phyloP scores from a whole-genome alignment of 2,329 filamentous ascomycete species.

The Atkinsonella hypoxylon region DNA sequence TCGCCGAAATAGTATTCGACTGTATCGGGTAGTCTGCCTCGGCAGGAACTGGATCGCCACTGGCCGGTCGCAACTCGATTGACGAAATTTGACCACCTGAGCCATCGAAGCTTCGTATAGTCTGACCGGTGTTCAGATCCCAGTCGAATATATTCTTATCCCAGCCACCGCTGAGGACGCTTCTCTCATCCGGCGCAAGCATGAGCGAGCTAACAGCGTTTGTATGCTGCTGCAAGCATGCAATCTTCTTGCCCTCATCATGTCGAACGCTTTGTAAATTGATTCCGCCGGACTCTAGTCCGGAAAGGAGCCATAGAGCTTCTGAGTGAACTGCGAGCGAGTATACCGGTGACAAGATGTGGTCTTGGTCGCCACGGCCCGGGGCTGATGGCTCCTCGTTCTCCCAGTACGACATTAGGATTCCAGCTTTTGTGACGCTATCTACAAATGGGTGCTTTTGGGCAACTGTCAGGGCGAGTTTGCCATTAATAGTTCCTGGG shows the following conservation, averaged over 20 bases:
- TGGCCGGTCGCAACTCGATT: constrained; percentile 73
- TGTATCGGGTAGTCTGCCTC: constrained; percentile 48
- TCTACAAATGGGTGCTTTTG: constrained; percentile 96
- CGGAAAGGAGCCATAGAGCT: constrained; percentile 83
- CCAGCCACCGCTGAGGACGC: constrained; percentile 87
- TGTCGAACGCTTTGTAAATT: constrained; percentile 89
- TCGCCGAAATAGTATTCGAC: constrained; percentile 65
- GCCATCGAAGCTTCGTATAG: constrained; percentile 63
- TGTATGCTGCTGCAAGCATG: constrained; percentile 68
- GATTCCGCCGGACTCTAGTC: constrained; percentile 81
- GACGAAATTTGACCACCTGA: constrained; percentile 76
- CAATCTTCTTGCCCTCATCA: constrained; percentile 84
- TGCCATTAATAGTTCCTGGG: constrained; percentile 87
- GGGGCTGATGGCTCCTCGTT: constrained; percentile 64
- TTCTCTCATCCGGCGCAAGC: constrained; percentile 73
- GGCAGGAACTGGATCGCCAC: constrained; percentile 61
- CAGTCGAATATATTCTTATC: constrained; percentile 91
- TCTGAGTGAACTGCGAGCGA: constrained; percentile 84
- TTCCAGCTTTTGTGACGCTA: constrained; percentile 88
- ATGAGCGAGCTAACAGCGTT: constrained; percentile 85
- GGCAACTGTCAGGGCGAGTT: constrained; percentile 84
- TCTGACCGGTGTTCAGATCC: constrained; percentile 80
- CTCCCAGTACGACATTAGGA: constrained; percentile 95
- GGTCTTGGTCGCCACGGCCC: constrained; percentile 40
- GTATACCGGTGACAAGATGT: constrained; percentile 77